phyloP scores from a whole-genome alignment of 2,329 filamentous ascomycete genomes.

The Aspergillus texensis region DNA sequence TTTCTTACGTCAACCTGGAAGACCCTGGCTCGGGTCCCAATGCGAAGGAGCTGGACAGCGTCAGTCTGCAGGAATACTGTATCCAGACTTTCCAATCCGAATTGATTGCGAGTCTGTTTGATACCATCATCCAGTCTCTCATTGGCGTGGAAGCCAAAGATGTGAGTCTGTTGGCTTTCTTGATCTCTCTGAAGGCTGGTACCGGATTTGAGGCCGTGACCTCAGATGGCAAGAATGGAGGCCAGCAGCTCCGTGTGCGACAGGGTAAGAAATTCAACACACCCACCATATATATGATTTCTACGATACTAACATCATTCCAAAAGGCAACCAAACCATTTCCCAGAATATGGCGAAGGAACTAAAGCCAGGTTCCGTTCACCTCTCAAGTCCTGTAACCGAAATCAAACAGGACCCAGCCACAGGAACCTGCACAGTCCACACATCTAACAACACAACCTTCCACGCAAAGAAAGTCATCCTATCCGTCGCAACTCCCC shows the following conservation, averaged over 20 bases:
- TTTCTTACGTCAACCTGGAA: constrained; percentile 1
- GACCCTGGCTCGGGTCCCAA: constrained; percentile 8
- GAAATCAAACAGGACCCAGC: constrained; percentile 7
- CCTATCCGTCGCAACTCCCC: constrained; percentile 51
- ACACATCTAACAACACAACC: neutral
- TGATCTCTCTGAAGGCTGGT: constrained; percentile 58
- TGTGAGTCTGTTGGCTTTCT: constrained; percentile 56
- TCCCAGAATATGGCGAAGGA: constrained; percentile 39
- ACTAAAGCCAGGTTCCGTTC: constrained; percentile 34
- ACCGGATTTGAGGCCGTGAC: constrained; percentile 55
- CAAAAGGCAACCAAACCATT: constrained; percentile 39
- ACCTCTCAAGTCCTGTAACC: constrained; percentile 19
- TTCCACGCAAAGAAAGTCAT: constrained; percentile 44
- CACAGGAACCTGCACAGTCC: neutral
- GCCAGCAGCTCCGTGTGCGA: constrained; percentile 53
- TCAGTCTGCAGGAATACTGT: constrained; percentile 10
- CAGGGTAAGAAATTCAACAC: constrained; percentile 39
- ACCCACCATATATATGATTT: neutral
- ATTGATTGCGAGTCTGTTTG: constrained; percentile 45
- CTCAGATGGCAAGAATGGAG: constrained; percentile 56
- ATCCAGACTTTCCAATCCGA: constrained; percentile 5
- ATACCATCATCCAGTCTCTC: constrained; percentile 42
- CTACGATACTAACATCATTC: neutral
- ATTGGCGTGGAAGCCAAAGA: constrained; percentile 54
- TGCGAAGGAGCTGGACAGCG: constrained; percentile 12